A percentile compares a stretch with the other conserved stretches of the same genome.
Evolutionary conservation across 2,329 filamentous ascomycete genomes (phyloP).

Genomic region (Didymellaceae sp.): DNA sequence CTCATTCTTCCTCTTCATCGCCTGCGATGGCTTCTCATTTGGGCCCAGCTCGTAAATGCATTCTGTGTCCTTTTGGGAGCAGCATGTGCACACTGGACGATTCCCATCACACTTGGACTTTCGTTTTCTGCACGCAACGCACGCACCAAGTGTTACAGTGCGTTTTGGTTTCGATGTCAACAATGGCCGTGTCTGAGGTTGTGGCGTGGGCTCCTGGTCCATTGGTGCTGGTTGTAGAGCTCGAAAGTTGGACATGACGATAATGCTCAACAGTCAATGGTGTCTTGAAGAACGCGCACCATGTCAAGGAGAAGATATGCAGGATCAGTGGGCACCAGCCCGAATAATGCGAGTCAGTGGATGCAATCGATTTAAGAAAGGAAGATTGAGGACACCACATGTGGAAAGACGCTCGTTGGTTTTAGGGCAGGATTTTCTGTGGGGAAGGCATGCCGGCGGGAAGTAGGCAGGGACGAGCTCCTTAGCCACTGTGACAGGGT

Average conservation of each 20-base stretch:
- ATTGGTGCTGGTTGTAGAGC: constrained; percentile 42
- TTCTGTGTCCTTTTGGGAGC: constrained; percentile 40
- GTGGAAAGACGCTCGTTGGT: constrained; percentile 14
- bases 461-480: constrained; percentile 15
- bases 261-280: constrained; percentile 1
- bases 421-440: constrained; percentile 28
- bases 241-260: constrained; percentile 39
- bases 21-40: constrained; percentile 45
- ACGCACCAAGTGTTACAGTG: constrained; percentile 45
- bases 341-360: constrained; percentile 5
- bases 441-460: constrained; percentile 29
- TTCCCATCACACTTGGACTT: constrained; percentile 46
- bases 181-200: constrained; percentile 30
- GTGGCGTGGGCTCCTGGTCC: constrained; percentile 34
- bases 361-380: constrained; percentile 3
- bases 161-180: constrained; percentile 42
- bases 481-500: constrained; percentile 13
- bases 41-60: constrained; percentile 45
- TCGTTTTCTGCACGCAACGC: constrained; percentile 43
- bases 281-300: constrained; percentile 1
- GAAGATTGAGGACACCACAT: constrained; percentile 11
- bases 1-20: constrained; percentile 46
- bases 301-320: constrained; percentile 7
- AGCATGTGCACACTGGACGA: constrained; percentile 42
- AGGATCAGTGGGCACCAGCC: constrained; percentile 4